Base-by-base conservation (phyloP, 148 eudicot species). In the Camellia japonica region DNA sequence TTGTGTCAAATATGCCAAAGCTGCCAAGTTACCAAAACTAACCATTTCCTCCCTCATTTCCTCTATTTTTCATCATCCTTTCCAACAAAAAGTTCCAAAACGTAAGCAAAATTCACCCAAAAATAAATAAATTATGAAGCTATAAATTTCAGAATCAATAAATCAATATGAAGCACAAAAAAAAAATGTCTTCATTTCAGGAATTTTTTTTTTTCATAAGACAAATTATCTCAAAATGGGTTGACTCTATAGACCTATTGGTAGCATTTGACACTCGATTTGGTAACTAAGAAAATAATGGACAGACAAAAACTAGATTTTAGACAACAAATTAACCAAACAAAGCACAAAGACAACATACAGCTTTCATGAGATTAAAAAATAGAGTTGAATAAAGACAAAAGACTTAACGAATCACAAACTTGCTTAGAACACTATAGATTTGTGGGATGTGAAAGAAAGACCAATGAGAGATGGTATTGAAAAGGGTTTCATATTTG, bases 361-460 rank as follows among this genome's bases (percentile, higher is more conserved):
- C 3, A 61, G 59, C 59, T 55, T 55, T 55, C 14, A 0, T 13
- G 14, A 55, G 38, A 30, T 30, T 30, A 1, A 30, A 30, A 30
- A 30, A 30, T 4, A 16, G 16, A 71, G n/a, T 5, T 15, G 46
- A 23, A 13, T 63, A 20, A 1, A 66, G 46, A 66, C 70, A 38
- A 8, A 6, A 11, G 6, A 64, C 8, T 15, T 8, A 49, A 38
- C 20, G 6, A 1, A 55, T 13, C 60, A 8, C 8, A 58, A n/a
- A 74, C 65, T 74, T 58, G 23, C 77, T 65, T 58, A 51, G 51
- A 58, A 74, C 49, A 16, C 30, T 65, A 18, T 58, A 13, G 30
- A 74, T 3, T 58, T 56, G 77, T 41, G 64, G 62, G 15, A 52
- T 30, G 15, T 30, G 76, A 54, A 15, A 73, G 44, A 54, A 30